These are phyloP conservation scores for Dissophora ornata DNA, from an alignment of 192 early-diverging fungal species.

Conservation along the genomic window DNA sequence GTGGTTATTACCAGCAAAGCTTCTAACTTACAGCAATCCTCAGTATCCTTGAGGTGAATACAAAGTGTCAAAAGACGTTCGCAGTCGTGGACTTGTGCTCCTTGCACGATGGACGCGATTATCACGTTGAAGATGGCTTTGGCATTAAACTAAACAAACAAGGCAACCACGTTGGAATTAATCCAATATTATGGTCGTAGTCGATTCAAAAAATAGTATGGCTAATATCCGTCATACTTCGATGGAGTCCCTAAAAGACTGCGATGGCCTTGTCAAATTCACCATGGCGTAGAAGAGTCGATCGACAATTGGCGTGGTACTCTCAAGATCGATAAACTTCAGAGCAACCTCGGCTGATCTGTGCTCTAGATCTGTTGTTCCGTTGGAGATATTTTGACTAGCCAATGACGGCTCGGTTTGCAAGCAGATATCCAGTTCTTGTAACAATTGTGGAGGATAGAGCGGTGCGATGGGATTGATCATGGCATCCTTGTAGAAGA, in stretches of 20 bases:
- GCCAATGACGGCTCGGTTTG: neutral
- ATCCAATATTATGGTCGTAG: no score
- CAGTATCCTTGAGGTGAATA: slow-evolving; percentile 24
- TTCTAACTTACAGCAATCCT: slow-evolving; percentile 25
- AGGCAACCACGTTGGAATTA: no score
- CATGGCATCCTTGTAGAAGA: slow-evolving; percentile 25
- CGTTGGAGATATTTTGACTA: neutral
- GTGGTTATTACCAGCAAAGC: neutral
- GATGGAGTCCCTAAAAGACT: slow-evolving; percentile 15
- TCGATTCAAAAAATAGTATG: neutral
- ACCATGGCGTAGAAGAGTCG: slow-evolving; percentile 19
- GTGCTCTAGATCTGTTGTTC: neutral
- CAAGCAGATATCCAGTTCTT: neutral
- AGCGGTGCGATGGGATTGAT: neutral
- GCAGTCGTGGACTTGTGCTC: slow-evolving; percentile 8
- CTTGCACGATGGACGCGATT: slow-evolving; percentile 26
- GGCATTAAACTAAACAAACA: slow-evolving; percentile 30
- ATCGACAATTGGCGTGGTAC: neutral
- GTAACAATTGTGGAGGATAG: neutral
- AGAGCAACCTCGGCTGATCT: neutral
- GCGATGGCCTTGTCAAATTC: slow-evolving; percentile 8
- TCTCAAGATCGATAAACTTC: no score
- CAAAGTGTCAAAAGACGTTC: slow-evolving; percentile 23
- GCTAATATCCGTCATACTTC: slow-evolving; percentile 13
- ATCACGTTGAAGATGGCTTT: slow-evolving; percentile 33